Percentiles rank a stretch among this genome's conserved stretches.
phyloP scores from a whole-genome alignment of 805 yeast species.

The Brettanomyces bruxellensis region DNA sequence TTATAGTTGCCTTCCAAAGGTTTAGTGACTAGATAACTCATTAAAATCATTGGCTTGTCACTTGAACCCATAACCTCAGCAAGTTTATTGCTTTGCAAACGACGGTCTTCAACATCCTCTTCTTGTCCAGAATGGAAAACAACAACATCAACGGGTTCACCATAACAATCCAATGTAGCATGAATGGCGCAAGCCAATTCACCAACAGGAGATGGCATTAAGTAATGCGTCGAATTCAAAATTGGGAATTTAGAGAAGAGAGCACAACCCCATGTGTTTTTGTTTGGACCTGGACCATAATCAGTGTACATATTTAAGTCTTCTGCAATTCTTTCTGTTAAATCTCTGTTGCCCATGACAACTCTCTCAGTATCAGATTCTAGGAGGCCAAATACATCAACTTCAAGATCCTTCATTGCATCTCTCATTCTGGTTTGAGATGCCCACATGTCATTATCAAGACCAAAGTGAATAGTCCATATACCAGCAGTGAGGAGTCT shows the following conservation, averaged over 20 bases:
- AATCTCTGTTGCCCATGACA: conserved; percentile 91
- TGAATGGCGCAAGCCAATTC: conserved; percentile 97
- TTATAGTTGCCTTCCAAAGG: conserved; percentile 88
- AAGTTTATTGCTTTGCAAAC: conserved; percentile 72
- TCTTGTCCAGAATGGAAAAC: conserved; percentile 99
- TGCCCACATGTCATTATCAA: conserved; percentile 98
- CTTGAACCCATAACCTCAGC: conserved; percentile 73
- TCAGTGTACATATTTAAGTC: conserved; percentile 92
- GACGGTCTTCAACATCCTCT: conserved; percentile 90
- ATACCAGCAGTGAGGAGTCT: conserved; percentile 86
- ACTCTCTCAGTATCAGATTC: conserved; percentile 92
- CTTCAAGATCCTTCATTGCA: conserved; percentile 73
- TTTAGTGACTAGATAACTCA: conserved; percentile 84
- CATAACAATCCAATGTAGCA: conserved; percentile 89
- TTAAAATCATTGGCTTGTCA: conserved; percentile 73
- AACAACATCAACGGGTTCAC: conserved; percentile 79
- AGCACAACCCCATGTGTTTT: conserved; percentile 98
- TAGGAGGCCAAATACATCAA: conserved; percentile 83
- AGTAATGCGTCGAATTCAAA: conserved; percentile 78
- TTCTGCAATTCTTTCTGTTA: conserved; percentile 85
- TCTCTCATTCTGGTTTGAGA: conserved; percentile 84
- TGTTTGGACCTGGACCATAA: conserved; percentile 95
- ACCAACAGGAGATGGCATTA: conserved; percentile 94
- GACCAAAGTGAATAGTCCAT: conserved; percentile 97
- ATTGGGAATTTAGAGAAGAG: conserved; percentile 92